Conservation (phyloP, 352 stramenopile genomes). For the Peronospora farinosa region DNA sequence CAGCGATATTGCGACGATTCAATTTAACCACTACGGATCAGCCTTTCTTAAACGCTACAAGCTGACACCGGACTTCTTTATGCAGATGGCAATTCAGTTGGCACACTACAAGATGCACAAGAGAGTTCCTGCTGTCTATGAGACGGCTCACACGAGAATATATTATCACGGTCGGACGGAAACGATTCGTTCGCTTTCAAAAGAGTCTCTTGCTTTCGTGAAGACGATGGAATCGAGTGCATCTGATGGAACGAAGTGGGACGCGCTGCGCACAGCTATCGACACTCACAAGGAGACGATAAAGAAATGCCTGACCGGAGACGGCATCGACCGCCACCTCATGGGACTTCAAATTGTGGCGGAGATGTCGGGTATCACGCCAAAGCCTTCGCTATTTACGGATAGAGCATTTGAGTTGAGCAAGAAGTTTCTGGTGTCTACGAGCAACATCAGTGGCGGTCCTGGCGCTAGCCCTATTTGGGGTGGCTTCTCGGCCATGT, state of each 20-base stretch:
- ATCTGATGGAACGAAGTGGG: slow-evolving; percentile 65
- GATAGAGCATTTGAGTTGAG: slow-evolving; percentile 90
- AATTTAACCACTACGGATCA: slow-evolving; percentile 90
- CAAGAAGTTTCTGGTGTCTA: slow-evolving; percentile 94
- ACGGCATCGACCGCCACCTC: slow-evolving; percentile 93
- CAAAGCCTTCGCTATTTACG: slow-evolving; percentile 88
- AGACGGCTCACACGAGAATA: slow-evolving; percentile 94
- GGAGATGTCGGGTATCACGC: slow-evolving; percentile 85
- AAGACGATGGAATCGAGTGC: slow-evolving; percentile 83
- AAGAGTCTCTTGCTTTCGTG: slow-evolving; percentile 87
- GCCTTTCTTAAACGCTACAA: slow-evolving; percentile 92
- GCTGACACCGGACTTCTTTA: slow-evolving; percentile 94
- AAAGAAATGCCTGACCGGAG: slow-evolving; percentile 68
- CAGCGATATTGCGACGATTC: slow-evolving; percentile 86
- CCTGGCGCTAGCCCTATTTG: slow-evolving; percentile 92
- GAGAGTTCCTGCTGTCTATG: slow-evolving; percentile 91
- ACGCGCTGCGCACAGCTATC: slow-evolving; percentile 87
- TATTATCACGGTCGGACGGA: slow-evolving; percentile 96
- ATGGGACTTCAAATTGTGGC: slow-evolving; percentile 94
- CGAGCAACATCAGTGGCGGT: slow-evolving; percentile 92
- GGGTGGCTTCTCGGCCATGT: slow-evolving; percentile 94
- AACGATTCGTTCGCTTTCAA: slow-evolving; percentile 85
- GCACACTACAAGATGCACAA: slow-evolving; percentile 94
- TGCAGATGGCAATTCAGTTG: slow-evolving; percentile 96
- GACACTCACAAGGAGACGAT: slow-evolving; percentile 89